Percentiles rank a stretch among this genome's conserved stretches.
Evolutionary conservation across 1,284 basidiomycete genomes (phyloP).

Genomic region (Grifola frondosa): DNA sequence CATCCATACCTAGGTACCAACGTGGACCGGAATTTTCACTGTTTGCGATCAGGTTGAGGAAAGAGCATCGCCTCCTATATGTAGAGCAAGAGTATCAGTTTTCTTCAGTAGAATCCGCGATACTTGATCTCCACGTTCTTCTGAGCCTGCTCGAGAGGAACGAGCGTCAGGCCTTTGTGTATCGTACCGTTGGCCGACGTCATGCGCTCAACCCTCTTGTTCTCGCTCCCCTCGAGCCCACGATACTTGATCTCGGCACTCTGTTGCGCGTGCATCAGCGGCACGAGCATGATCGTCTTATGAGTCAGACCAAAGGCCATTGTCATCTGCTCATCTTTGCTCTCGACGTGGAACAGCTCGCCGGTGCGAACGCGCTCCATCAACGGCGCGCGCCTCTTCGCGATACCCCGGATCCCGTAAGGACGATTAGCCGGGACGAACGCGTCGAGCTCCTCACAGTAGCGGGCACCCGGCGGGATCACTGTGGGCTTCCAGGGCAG

Average conservation of each 20-base stretch:
- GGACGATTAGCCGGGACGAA: conserved; percentile 9
- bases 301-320: conserved; percentile 14
- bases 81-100: too few relatives aligned
- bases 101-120: too few relatives aligned
- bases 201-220: neutral
- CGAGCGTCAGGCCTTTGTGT: conserved; percentile 1
- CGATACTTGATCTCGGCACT: conserved; percentile 7
- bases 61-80: too few relatives aligned
- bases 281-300: conserved; percentile 7
- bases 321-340: neutral
- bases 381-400: conserved; percentile 6
- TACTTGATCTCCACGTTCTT: too few relatives aligned
- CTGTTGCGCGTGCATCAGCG: conserved; percentile 12
- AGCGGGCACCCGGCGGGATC: conserved; percentile 9
- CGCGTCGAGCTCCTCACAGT: conserved; percentile 15
- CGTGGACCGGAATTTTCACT: neutral
- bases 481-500: neutral
- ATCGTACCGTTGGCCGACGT: neutral
- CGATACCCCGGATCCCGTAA: conserved; percentile 16
- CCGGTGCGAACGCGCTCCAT: conserved; percentile 2
- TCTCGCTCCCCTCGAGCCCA: neutral
- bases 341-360: conserved; percentile 1
- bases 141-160: neutral
- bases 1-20: neutral
- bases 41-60: too few relatives aligned